A percentile compares a stretch with the other conserved stretches of the same genome.
phyloP scores from a whole-genome alignment of 106 monocot genomes.

The Phalaenopsis equestris region DNA sequence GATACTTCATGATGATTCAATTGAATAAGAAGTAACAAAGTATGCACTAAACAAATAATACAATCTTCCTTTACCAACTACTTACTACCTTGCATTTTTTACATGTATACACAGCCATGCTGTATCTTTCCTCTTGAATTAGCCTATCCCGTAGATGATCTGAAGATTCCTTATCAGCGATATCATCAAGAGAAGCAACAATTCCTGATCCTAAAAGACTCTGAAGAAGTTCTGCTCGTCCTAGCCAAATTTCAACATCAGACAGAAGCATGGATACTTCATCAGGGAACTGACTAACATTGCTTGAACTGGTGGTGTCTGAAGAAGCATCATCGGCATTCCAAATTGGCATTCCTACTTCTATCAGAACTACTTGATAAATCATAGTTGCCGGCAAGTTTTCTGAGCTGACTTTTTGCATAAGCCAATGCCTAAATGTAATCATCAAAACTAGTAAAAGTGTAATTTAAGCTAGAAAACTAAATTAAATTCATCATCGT shows the following conservation, averaged over 20 bases:
- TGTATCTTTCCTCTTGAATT: slow-evolving; percentile 73
- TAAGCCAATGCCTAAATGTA: slow-evolving; percentile 65
- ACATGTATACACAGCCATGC: slow-evolving; percentile 97
- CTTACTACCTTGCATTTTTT: slow-evolving; percentile 90
- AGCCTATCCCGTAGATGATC: slow-evolving; percentile 63
- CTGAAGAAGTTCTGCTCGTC: slow-evolving; percentile 92
- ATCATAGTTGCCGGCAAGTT: slow-evolving; percentile 44
- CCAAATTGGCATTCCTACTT: slow-evolving; percentile 43
- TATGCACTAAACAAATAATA: background rate
- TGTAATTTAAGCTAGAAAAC: background rate
- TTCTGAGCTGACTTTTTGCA: slow-evolving; percentile 67
- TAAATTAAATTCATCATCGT: background rate
- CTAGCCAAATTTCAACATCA: slow-evolving; percentile 70
- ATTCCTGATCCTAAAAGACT: slow-evolving; percentile 91
- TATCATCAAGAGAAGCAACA: slow-evolving; percentile 90
- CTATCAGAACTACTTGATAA: slow-evolving; percentile 59
- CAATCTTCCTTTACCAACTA: background rate
- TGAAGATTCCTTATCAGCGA: slow-evolving; percentile 85
- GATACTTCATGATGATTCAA: background rate
- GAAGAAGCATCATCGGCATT: slow-evolving; percentile 60
- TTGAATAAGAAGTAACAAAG: background rate
- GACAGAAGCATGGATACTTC: slow-evolving; percentile 64
- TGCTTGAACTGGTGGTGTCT: slow-evolving; percentile 55
- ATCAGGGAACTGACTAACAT: slow-evolving; percentile 51
- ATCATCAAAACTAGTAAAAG: background rate